Base-by-base conservation (phyloP, 1,139 yeast genomes). In the Magnusiomyces clavatus region DNA sequence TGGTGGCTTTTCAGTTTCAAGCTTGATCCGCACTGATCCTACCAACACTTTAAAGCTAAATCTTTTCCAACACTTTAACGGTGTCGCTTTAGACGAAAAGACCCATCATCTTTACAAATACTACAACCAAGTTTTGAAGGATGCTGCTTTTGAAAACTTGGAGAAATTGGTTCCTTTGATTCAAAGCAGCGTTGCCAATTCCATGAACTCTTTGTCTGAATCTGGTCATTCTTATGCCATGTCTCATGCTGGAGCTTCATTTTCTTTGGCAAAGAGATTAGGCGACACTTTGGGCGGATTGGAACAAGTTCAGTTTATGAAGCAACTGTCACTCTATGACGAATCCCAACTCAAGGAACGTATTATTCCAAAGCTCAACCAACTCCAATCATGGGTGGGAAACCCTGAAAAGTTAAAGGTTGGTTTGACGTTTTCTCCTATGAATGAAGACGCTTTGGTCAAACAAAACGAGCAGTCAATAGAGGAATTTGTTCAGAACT, bases 211-310 rank as follows among this genome's bases (percentile, higher is more conserved):
- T 11, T 78, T 89, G 50, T 92, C 96, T 6, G 95, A 90, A 56
- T 74, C 85, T 49, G 99, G 99, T 0, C 97, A 92, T 64, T 74
- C 84, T 1, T 90, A 77, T 68, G 96, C 97, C 1, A 77, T 82
- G 58, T 75, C 82, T 4, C 80, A 73, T 59, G 83, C 95, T 3
- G 74, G 79, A 42, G 77, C 96, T 0, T 77, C 80, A 40, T 70
- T 88, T 12, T 79, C 88, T 1, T 71, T 79, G 1, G 74, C 81
- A 16, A 81, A 80, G 52, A 74, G 81, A 11, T 73, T 89, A 19
- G 73, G 76, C 51, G 95, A 92, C 61, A 61, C 72, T 12, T 69
- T 88, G 13, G 71, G 77, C 37, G 98, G 98, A 19, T 71, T 92
- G 55, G 79, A 78, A 39, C 96, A 90, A 62, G 77, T 90, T 34